These are phyloP conservation scores for Nicotiana knightiana DNA, from an alignment of 257 asterid genomes.

Conservation along the genomic window DNA sequence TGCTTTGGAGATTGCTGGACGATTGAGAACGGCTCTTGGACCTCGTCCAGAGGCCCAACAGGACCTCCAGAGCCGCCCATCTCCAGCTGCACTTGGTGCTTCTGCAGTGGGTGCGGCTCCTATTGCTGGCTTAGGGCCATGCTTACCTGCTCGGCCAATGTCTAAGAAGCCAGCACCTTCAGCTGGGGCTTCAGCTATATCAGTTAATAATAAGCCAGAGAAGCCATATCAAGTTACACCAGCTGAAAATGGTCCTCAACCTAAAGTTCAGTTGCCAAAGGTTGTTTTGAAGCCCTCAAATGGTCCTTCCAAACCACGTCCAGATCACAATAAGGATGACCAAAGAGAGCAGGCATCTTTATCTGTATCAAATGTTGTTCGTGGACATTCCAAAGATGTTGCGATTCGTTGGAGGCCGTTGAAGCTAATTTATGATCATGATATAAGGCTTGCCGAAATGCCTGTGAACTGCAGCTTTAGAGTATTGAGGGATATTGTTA, in stretches of 20 bases:
- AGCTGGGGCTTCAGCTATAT: slow-evolving; percentile 21
- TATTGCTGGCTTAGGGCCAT: slow-evolving; percentile 82
- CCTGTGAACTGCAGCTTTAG: slow-evolving; percentile 65
- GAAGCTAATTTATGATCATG: slow-evolving; percentile 93
- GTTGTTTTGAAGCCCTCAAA: slow-evolving; percentile 68
- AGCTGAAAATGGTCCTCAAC: slow-evolving; percentile 52
- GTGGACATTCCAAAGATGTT: slow-evolving; percentile 26
- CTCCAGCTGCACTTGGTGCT: slow-evolving; percentile 99
- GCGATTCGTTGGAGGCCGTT: slow-evolving; percentile 46
- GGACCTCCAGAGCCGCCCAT: slow-evolving; percentile 96
- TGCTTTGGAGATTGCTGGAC: slow-evolving; percentile 65
- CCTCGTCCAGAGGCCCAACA: slow-evolving; percentile 82
- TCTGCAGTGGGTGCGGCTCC: slow-evolving; percentile 97
- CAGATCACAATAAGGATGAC: slow-evolving; percentile 30
- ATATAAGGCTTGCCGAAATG: slow-evolving; percentile 87
- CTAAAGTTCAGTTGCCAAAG: slow-evolving; percentile 49
- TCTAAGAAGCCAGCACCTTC: slow-evolving; percentile 52
- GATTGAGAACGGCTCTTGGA: slow-evolving; percentile 61
- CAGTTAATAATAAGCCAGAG: slow-evolving; percentile 44
- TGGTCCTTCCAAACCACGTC: slow-evolving; percentile 43
- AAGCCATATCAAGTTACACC: slow-evolving; percentile 32
- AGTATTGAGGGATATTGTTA: slow-evolving; percentile 65
- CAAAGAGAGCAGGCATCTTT: slow-evolving; percentile 27
- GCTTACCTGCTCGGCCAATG: slow-evolving; percentile 79
- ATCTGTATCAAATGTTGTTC: slow-evolving; percentile 6